A percentile compares a stretch with the other conserved stretches of the same genome.
Evolutionary conservation across 23 red algal species (phyloP).

Genomic region (Chondrus crispus): DNA sequence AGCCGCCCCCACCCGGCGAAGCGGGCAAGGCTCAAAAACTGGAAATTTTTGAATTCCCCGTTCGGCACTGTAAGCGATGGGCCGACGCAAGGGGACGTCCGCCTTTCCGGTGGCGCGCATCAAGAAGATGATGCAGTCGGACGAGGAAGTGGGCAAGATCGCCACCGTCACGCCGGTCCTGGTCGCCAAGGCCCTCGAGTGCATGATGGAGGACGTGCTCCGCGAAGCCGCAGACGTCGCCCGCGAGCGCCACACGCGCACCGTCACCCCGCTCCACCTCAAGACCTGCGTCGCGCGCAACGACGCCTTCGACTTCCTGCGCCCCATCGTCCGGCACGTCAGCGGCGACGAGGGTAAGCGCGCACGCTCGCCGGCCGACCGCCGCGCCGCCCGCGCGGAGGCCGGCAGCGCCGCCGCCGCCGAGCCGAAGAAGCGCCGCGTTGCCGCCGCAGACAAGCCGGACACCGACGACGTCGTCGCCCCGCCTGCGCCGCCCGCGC

Average conservation of each 20-base stretch:
- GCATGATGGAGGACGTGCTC: conserved; percentile 79
- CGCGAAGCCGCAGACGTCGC: conserved; percentile 63
- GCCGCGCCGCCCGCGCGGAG: too few relatives aligned
- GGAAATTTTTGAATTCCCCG: too few relatives aligned
- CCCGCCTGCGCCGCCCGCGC: background rate
- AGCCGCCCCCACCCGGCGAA: too few relatives aligned
- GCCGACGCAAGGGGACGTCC: conserved; percentile 58
- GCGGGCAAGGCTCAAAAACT: too few relatives aligned
- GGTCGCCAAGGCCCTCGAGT: conserved; percentile 81
- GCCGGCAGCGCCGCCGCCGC: background rate
- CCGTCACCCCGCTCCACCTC: conserved; percentile 69
- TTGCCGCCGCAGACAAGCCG: too few relatives aligned
- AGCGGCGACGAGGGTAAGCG: background rate
- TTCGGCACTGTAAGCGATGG: conserved; percentile 59
- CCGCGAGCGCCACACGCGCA: background rate
- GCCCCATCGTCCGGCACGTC: conserved; percentile 52
- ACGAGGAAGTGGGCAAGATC: conserved; percentile 94
- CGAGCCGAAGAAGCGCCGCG: background rate
- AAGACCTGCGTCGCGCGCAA: conserved; percentile 47
- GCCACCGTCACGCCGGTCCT: conserved; percentile 81
- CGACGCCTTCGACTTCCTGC: conserved; percentile 76
- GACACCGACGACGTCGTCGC: conserved; percentile 2
- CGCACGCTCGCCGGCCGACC: background rate
- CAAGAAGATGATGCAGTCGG: conserved; percentile 96
- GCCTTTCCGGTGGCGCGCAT: conserved; percentile 87